Base-by-base conservation (phyloP, 352 stramenopile genomes). In the Globisporangium takayamanum region DNA sequence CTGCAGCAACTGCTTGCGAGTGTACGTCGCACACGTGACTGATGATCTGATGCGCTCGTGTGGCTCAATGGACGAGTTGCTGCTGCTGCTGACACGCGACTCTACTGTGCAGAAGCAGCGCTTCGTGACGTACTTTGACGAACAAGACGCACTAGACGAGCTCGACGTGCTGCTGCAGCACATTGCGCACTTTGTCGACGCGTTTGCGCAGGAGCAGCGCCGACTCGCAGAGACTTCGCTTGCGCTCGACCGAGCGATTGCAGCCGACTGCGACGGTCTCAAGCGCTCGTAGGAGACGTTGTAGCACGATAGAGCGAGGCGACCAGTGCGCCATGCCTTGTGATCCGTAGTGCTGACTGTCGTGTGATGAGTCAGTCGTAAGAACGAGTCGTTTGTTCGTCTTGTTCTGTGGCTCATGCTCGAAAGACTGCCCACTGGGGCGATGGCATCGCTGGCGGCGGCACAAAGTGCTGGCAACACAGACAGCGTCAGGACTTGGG, bases 61-160 rank as follows among this genome's bases (percentile, higher is more conserved):
- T 59, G 15, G 18, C 49, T 37, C 25, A 28, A 15, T 7, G 8
- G 14, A 26, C 22, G 5, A 26, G 11, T 7, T 54, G 11, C 30
- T 28, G 0, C 12, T 30, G 48, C 1, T 46, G 4, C 33, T 49
- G 22, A 55, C 11, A 57, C 49, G n/a, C 14, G 5, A 22, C 5
- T n/a, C 30, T 26, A 52, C 18, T 30, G 14, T 41, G 25, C 48
- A 92, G 81, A 82, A 74, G 75, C 67, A 71, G 45, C 57, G 72
- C 12, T 90, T 91, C 66, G 64, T 90, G 30, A 72, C 81, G 42
- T 90, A 89, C 46, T 88, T 93, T 37, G 81, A 89, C 60, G 84
- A 93, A 60, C 72, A 88, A 41, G 79, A 80, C 22, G 70, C 67
- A 0, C 59, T 87, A 26, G 75, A 84, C 39, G 75, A 84, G 42